Evolutionary conservation across 495 filamentous ascomycete species (phyloP), one percentile per base, ranked within the genome.

Genomic region (Xylaria cubensis): DNA sequence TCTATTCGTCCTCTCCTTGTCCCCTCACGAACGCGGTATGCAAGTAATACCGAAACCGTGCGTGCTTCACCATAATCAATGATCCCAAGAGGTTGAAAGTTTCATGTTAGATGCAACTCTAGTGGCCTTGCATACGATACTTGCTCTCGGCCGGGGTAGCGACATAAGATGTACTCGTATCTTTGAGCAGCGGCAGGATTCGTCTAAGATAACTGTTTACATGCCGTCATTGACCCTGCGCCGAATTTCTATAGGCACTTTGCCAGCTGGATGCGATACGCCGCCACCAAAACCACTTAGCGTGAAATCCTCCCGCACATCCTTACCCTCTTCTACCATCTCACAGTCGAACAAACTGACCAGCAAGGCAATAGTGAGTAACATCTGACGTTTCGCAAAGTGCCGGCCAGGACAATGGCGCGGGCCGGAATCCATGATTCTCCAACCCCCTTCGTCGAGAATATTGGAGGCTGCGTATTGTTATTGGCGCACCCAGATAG

Each of bases 361-460:
- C 61, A 80, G 71, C 42, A 81, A 61, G 29, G 76, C 77, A 7
- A 55, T 67, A 0, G 76, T 76, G 0, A 80, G 55, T 9, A 80
- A 51, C 41, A 81, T 80, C 67, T 76, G 71, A 24, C 72, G 77
- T 53, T 82, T 81, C 13, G 78, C 78, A 65, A 81, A 79, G 70
- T 76, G 70, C n/a, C 74, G 69, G 1, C 79, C 78, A n/a, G 79
- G 80, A 68, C 78, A 82, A 21, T 73, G 61, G 19, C 73, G 72
- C 19, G 74, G 73, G 9, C 79, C 80, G 80, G 80, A 7, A 82
- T 81, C 80, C 80, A 82, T 29, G 75, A 76, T 21, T 79, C 76
- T 72, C 78, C 74, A 17, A 77, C 62, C 19, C 72, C 78, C 44
- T 78, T 80, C 13, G 74, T 72, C 29, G 79, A 79, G 64, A 80